phyloP scores from a whole-genome alignment of 768 basidiomycete species.

The Peribolospora baueri region DNA sequence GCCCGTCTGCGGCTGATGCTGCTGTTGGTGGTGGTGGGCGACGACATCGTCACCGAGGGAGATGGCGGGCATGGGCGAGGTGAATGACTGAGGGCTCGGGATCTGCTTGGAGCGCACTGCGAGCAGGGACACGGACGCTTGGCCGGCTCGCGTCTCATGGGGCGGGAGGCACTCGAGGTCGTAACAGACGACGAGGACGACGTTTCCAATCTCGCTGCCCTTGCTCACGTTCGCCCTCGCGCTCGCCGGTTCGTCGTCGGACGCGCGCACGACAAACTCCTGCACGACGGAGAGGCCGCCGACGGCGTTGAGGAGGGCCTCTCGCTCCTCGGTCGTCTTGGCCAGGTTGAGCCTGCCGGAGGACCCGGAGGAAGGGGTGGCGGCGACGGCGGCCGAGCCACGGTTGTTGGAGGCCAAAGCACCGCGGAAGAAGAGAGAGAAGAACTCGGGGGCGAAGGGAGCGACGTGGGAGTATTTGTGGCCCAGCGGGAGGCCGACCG shows the following conservation, averaged over 20 bases:
- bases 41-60: background rate
- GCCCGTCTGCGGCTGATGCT: background rate
- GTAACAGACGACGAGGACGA: conserved; percentile 12
- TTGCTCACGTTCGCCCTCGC: background rate
- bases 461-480: conserved; percentile 8
- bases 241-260: background rate
- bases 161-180: conserved; percentile 7
- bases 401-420: background rate
- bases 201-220: conserved; percentile 9
- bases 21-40: too few relatives aligned
- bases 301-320: conserved; percentile 6
- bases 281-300: conserved; percentile 9
- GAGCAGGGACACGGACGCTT: background rate
- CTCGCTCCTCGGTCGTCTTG: conserved; percentile 5
- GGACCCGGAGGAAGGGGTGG: background rate
- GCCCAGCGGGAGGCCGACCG: background rate
- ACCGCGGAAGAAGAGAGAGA: conserved; percentile 7
- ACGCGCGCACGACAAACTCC: conserved; percentile 8
- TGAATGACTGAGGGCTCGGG: background rate
- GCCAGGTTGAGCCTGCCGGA: background rate
- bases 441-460: conserved; percentile 10
- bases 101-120: conserved; percentile 1
- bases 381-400: background rate
- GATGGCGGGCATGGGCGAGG: background rate
- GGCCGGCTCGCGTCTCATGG: background rate